Conservation (phyloP, 208 protist genomes). For the Acanthamoeba castellanii region DNA sequence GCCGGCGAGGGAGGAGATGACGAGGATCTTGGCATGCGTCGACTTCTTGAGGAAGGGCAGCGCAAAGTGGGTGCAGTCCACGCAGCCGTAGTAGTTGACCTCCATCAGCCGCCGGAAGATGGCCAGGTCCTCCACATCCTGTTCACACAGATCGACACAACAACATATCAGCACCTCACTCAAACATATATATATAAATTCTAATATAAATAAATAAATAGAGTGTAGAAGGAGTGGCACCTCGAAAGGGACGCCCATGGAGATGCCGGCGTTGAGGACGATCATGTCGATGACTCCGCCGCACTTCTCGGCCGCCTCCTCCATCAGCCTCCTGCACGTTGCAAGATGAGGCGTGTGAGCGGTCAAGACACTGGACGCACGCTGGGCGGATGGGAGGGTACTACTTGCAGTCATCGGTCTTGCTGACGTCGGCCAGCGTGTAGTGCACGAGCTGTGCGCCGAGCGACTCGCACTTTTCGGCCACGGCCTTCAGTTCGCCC, state of each 20-base stretch:
- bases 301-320: conserved; percentile 1
- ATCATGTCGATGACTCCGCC: conserved; percentile 48
- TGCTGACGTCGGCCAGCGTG: conserved; percentile 8
- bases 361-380: no score
- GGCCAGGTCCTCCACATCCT: conserved; percentile 47
- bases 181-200: no score
- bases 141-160: not conserved
- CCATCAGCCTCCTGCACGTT: conserved; percentile 19
- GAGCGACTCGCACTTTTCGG: conserved; percentile 17
- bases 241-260: conserved; percentile 54
- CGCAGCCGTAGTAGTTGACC: conserved; percentile 57
- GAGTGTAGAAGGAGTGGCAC: not conserved
- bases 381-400: not conserved
- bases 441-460: conserved; percentile 2
- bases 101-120: conserved; percentile 63
- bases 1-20: conserved; percentile 51
- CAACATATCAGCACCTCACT: not conserved
- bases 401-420: conserved; percentile 50
- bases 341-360: not conserved
- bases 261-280: conserved; percentile 62
- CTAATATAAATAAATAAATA: no score
- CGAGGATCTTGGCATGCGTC: conserved; percentile 37
- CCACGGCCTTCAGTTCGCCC: conserved; percentile 22
- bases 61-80: conserved; percentile 65
- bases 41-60: conserved; percentile 62